Evolutionary conservation across 2,329 filamentous ascomycete species (phyloP).

Genomic region (Apiospora pterosperma): DNA sequence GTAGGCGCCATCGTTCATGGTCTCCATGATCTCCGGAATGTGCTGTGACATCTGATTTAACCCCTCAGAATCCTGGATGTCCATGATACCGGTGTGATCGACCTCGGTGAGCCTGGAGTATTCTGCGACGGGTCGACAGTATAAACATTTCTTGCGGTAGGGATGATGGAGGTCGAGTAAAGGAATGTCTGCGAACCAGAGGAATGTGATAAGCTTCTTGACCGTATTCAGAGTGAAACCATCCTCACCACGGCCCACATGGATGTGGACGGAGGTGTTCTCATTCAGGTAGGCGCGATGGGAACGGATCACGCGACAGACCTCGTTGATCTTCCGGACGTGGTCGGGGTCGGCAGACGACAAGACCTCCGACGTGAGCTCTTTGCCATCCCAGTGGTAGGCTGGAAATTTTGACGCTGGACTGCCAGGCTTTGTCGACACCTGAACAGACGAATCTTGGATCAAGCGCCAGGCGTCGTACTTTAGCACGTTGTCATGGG

Average conservation of each 20-base stretch:
- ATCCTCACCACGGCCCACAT: conserved; percentile 22
- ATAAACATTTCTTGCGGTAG: conserved; percentile 9
- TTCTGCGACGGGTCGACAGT: conserved; percentile 7
- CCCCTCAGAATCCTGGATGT: neutral
- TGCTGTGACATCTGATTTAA: neutral
- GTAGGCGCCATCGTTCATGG: neutral
- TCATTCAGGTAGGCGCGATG: conserved; percentile 20
- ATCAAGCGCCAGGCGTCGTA: conserved; percentile 21
- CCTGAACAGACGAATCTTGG: conserved; percentile 12
- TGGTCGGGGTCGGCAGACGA: conserved; percentile 7
- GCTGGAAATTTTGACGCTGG: neutral
- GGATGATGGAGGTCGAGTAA: conserved; percentile 22
- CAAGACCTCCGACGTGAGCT: conserved; percentile 21
- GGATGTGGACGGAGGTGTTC: conserved; percentile 19
- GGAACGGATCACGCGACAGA: conserved; percentile 16
- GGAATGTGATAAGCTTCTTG: conserved; percentile 19
- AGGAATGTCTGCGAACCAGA: conserved; percentile 16
- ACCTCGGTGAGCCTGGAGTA: neutral
- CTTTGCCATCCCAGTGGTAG: conserved; percentile 15
- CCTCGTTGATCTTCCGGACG: conserved; percentile 11
- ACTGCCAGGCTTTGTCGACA: neutral
- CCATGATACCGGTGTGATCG: neutral
- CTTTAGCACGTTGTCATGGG: conserved; percentile 12
- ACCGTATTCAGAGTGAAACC: conserved; percentile 21
- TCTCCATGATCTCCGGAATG: neutral